Evolutionary conservation across 345 rosid species (phyloP).

Genomic region (Hibiscus syriacus): DNA sequence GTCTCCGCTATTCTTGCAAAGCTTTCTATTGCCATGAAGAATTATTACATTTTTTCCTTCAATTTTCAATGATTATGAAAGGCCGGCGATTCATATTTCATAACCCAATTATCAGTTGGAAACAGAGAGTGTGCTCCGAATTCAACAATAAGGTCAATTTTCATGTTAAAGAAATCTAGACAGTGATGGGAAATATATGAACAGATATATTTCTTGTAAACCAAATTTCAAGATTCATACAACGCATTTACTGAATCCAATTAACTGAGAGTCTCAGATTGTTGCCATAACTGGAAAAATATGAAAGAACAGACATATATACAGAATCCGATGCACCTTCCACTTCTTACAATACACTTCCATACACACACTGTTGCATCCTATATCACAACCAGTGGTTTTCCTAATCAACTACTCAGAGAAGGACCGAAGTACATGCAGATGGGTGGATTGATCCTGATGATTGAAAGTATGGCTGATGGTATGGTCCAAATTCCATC

Average conservation of each 20-base stretch:
- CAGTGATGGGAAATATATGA: no score
- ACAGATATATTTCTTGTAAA: no score
- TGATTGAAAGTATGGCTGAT: slow-evolving; percentile 71
- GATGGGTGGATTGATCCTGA: slow-evolving; percentile 81
- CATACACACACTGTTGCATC: not conserved
- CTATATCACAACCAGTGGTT: not conserved
- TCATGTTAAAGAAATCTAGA: no score
- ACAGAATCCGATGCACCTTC: slow-evolving; percentile 6
- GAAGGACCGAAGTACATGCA: slow-evolving; percentile 92
- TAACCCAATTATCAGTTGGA: not conserved
- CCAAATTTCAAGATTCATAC: not conserved
- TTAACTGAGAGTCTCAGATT: not conserved
- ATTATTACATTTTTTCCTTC: not conserved
- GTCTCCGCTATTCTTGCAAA: not conserved
- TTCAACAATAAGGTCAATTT: no score
- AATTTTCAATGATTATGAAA: not conserved
- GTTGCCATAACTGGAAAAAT: not conserved
- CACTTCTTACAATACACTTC: not conserved
- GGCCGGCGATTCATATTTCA: not conserved
- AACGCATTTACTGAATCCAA: slow-evolving; percentile 15
- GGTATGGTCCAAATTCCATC: slow-evolving; percentile 93
- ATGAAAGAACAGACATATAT: not conserved
- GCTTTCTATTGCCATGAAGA: not conserved
- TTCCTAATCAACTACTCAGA: slow-evolving; percentile 23
- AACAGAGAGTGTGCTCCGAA: no score